phyloP scores from a whole-genome alignment of 1,139 yeast species.

The Blastobotrys ciferrii region DNA sequence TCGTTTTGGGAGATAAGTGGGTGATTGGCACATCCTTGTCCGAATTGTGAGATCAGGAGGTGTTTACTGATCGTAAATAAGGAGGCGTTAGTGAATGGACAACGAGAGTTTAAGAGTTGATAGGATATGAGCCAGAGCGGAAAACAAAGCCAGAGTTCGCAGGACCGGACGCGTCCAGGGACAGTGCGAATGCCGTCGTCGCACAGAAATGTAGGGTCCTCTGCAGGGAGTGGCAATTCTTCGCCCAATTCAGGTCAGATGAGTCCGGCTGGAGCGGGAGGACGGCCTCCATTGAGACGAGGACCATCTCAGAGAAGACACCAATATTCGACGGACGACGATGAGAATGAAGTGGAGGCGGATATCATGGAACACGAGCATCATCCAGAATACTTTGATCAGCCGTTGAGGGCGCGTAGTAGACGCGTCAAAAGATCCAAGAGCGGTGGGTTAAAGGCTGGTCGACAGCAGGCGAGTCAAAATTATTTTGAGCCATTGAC shows the following conservation, averaged over 20 bases:
- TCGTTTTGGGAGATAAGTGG: no score
- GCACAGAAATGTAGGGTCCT: background rate
- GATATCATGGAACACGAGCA: slow-evolving; percentile 47
- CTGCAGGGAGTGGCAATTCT: slow-evolving; percentile 1
- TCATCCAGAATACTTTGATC: slow-evolving; percentile 64
- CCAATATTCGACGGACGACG: slow-evolving; percentile 61
- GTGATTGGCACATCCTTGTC: no score
- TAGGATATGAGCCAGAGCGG: background rate
- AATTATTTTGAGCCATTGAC: slow-evolving; percentile 3
- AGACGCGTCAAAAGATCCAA: slow-evolving; percentile 1
- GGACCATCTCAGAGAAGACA: slow-evolving; percentile 23
- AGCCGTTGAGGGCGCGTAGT: background rate
- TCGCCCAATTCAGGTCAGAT: background rate
- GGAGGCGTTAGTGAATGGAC: no score
- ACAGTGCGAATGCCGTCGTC: background rate
- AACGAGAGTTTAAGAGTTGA: no score
- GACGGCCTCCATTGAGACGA: slow-evolving; percentile 23
- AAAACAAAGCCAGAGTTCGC: background rate
- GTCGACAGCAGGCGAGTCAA: background rate
- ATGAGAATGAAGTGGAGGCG: slow-evolving; percentile 58
- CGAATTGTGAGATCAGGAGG: no score
- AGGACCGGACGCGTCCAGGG: background rate
- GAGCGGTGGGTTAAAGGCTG: background rate
- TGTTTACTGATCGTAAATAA: no score
- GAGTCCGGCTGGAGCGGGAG: background rate